phyloP scores from a whole-genome alignment of 1,284 basidiomycete species.

The Tilletiopsis washingtonensis region DNA sequence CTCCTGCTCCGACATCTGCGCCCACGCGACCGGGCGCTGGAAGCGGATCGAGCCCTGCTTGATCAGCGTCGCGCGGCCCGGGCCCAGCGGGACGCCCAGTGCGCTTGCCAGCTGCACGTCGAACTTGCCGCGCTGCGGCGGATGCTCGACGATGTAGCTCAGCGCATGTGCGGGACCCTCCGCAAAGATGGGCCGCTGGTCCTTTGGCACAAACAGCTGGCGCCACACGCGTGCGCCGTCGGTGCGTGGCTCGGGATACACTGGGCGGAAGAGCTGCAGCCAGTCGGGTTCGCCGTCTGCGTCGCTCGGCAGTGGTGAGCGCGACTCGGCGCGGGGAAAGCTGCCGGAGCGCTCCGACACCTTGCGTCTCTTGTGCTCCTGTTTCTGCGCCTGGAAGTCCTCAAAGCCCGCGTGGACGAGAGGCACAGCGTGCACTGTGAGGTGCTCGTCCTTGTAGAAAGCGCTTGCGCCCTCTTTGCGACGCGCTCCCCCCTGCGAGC shows the following conservation, averaged over 20 bases:
- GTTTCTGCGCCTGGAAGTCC: background rate
- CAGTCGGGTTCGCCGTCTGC: no score
- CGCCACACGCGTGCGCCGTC: no score
- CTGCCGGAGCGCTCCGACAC: background rate
- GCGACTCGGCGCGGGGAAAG: background rate
- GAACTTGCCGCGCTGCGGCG: background rate
- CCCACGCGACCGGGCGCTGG: background rate
- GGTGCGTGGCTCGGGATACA: background rate
- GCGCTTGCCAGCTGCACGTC: background rate
- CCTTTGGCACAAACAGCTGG: no score
- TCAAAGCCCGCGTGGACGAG: slow-evolving; percentile 48
- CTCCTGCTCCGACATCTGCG: background rate
- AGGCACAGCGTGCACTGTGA: slow-evolving; percentile 61
- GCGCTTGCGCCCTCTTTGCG: no score
- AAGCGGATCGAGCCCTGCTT: background rate
- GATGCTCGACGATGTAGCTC: background rate
- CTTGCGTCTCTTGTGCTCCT: background rate
- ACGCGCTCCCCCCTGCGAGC: no score
- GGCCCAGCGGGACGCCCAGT: background rate
- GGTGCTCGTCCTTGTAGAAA: slow-evolving; percentile 59
- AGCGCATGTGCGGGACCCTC: background rate
- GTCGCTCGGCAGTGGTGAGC: no score
- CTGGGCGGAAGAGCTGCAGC: background rate
- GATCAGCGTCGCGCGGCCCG: background rate
- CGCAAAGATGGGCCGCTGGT: no score